phyloP scores from a whole-genome alignment of 2,329 filamentous ascomycete genomes.

The Pyrenochaeta sp. region DNA sequence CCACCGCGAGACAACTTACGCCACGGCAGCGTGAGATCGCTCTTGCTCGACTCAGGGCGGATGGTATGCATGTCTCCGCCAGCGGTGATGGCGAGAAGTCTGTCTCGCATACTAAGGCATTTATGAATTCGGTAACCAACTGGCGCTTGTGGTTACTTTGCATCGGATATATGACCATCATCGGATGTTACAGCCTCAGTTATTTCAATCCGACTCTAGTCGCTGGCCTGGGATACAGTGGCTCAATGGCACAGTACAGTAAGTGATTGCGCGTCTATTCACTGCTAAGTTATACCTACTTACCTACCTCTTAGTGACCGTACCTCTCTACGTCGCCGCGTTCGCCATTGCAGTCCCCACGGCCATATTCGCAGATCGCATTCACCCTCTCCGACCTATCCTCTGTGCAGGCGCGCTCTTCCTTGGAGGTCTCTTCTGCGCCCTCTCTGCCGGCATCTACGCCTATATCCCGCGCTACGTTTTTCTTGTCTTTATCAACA shows the following conservation, averaged over 20 bases:
- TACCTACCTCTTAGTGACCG: slow-evolving; percentile 20
- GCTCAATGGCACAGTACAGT: slow-evolving; percentile 30
- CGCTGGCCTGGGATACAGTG: slow-evolving; percentile 28
- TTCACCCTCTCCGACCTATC: slow-evolving; percentile 23
- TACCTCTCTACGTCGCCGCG: slow-evolving; percentile 32
- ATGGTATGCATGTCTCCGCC: slow-evolving; percentile 29
- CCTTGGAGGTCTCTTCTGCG: slow-evolving; percentile 30
- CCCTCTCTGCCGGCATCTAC: slow-evolving; percentile 32
- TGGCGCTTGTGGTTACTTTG: slow-evolving; percentile 35
- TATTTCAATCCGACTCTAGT: slow-evolving; percentile 37
- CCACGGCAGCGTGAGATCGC: slow-evolving; percentile 53
- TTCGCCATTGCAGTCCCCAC: slow-evolving; percentile 32
- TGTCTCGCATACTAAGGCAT: slow-evolving; percentile 26
- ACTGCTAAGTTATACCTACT: neutral
- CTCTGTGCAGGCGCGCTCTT: slow-evolving; percentile 22
- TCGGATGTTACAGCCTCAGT: slow-evolving; percentile 34
- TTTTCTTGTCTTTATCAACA: slow-evolving; percentile 37
- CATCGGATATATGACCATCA: slow-evolving; percentile 37
- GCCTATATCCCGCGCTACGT: slow-evolving; percentile 35
- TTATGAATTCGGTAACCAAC: slow-evolving; percentile 29
- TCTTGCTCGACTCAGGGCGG: slow-evolving; percentile 35
- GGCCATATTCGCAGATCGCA: slow-evolving; percentile 31
- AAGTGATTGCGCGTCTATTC: neutral
- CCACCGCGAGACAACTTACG: slow-evolving; percentile 54
- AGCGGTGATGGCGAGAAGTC: slow-evolving; percentile 25